Evolutionary conservation across 1,284 basidiomycete species (phyloP), one percentile per base, ranked within the genome.

Genomic region (Ganoderma multipileum): DNA sequence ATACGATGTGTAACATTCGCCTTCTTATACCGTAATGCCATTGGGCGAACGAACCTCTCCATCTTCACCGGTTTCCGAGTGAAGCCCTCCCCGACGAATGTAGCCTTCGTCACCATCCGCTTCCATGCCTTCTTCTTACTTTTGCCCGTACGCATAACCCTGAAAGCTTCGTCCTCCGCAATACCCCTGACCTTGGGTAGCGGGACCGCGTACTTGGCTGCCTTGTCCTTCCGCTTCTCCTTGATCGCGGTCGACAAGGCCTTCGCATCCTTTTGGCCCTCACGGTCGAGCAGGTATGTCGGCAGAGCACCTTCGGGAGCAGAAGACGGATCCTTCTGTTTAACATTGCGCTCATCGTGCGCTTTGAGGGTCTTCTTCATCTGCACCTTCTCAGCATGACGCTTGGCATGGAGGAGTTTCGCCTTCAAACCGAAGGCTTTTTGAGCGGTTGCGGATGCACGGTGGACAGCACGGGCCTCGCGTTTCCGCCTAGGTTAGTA

Each of bases 101-200:
- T 99, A 58, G 97, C 97, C 83, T 99, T 99, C 73, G 97, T 98
- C 73, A 99, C 95, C 97, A 99, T 99, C 74, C 98, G 90, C 85
- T 99, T 99, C 98, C 98, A 99, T 33, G 93, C 89, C 83, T 99
- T 99, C 79, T 89, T 91, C 85, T 97, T 99, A 79, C 90, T 94
- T 86, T 99, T 99, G 67, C 98, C 98, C 0, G 97, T 97, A 85
- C 97, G 95, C 87, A 99, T 88, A 42, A 99, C 98, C 86, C 98
- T 99, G 89, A 99, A 99, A 90, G 97, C 98, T 86, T 99, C 98
- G 78, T 99, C 98, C 81, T 99, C 98, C 23, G 97, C 97, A 75
- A 99, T 99, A 58, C 98, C 98, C 67, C 97, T 86, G 64, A 99
- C 98, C 82, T 97, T 98, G 61, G 98, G 97, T 71, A 99, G 79